Base-by-base conservation (phyloP, 2,329 filamentous ascomycete species). In the Hortaea sp. region DNA sequence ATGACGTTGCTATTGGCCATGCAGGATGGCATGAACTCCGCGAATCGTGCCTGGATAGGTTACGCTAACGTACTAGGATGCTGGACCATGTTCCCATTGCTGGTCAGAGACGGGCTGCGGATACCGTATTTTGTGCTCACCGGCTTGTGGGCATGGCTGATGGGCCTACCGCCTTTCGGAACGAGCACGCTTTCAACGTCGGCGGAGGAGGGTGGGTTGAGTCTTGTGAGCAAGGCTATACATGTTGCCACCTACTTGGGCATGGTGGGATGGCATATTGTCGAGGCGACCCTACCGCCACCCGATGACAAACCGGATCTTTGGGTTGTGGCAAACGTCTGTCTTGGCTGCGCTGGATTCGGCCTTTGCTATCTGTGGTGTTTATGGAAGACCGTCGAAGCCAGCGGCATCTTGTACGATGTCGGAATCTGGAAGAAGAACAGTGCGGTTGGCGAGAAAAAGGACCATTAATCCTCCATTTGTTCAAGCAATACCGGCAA, bases 1-100 rank as follows among this genome's bases (percentile, higher is more conserved):
- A 95, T 94, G 85, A 97, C 89, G 0, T 68, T 95, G 5, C 74
- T 97, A 5, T 74, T 98, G 35, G 85, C 85, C 11, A 82, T 85
- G 11, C 79, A 82, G 51, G 78, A 85, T 42, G 90, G 90, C 0
- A 69, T 98, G 42, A 79, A 79, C 49, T 84, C 85, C 49, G 81
- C 83, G 44, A 79, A 78, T 12, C 79, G 92, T 42, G 82, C 87
- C 1, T 98, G 92, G 92, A 83, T 97, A 4, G 89, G 89, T n/a
- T 94, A 94, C 61, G 89, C 88, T 45, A 98, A 98, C 62, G 75
- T 92, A 10, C 75, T 95, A 7, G 90, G 85, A 6, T 79, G 78
- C 30, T 95, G 88, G 88, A 97, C 92, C 5, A 84, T 97, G 78
- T 98, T 88, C 61, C 92, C 92, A 0, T 73, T 98, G 5, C 77